These are phyloP conservation scores for Aspergillus felis DNA, from an alignment of 2,329 filamentous ascomycete species.

Conservation along the genomic window DNA sequence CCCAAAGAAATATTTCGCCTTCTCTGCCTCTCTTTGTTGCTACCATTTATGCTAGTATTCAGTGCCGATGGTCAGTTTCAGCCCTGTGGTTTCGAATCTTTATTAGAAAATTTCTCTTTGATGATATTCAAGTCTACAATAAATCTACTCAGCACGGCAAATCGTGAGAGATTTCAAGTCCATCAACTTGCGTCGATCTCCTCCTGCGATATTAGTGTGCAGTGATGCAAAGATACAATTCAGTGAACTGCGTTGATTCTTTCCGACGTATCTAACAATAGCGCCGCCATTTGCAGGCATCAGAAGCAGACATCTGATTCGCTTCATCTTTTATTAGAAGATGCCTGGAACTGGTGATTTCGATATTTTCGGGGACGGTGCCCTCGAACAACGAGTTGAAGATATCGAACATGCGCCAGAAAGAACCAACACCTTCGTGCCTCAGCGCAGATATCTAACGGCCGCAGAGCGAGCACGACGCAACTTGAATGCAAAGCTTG, in stretches of 20 bases:
- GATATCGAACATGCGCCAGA: slow-evolving; percentile 11
- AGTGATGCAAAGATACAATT: neutral
- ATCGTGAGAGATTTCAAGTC: neutral
- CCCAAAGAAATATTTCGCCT: neutral
- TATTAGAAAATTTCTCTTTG: neutral
- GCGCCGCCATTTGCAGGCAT: neutral
- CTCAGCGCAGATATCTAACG: slow-evolving; percentile 23
- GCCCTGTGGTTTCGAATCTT: neutral
- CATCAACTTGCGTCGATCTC: neutral
- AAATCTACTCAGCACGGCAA: neutral
- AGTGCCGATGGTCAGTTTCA: neutral
- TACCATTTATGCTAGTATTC: neutral
- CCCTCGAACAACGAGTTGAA: slow-evolving; percentile 5
- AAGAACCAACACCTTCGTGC: slow-evolving; percentile 16
- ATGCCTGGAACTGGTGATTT: slow-evolving; percentile 15
- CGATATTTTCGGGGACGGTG: slow-evolving; percentile 3
- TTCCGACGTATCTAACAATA: neutral
- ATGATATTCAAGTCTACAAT: neutral
- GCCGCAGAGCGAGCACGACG: slow-evolving; percentile 39
- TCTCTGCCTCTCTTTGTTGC: neutral
- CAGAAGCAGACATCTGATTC: neutral
- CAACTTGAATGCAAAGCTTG: slow-evolving; percentile 48
- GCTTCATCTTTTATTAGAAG: neutral
- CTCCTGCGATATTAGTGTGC: neutral
- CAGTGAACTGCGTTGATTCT: neutral